Evolutionary conservation across 768 basidiomycete species (phyloP), one percentile per base, ranked within the genome.

Genomic region (Botryobasidium botryosum): DNA sequence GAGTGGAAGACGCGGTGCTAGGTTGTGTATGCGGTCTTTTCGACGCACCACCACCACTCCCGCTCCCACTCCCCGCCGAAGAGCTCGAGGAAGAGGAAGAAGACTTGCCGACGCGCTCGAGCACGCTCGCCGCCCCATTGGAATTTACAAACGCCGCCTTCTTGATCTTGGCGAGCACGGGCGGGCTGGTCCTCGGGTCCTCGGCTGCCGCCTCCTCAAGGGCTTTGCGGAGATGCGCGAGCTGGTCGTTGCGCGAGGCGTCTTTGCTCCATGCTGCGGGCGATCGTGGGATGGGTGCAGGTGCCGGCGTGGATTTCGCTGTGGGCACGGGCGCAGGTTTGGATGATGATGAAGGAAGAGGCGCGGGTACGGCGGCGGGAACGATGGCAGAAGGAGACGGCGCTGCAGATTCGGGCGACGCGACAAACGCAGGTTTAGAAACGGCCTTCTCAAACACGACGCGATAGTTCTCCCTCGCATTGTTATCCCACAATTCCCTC

Each of bases 401-500:
- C n/a, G n/a, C n/a, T n/a, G n/a, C n/a, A n/a, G n/a, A n/a, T n/a
- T n/a, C n/a, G n/a, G n/a, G n/a, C n/a, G n/a, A n/a, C n/a, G n/a
- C n/a, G n/a, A n/a, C n/a, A n/a, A n/a, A n/a, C n/a, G n/a, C n/a
- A n/a, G n/a, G n/a, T 36, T 31, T 18, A 20, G 50, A 37, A 18
- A 44, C 40, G 8, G 53, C 51, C 52, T 60, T 62, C 35, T 56
- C 56, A 56, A 96, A 91, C 45, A 67, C 72, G 44, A 83, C 72
- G 38, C 73, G 64, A 59, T 92, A 96, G 57, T 97, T 85, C 44
- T 67, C 58, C 2, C 79, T 78, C 21, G 53, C 57, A 56, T 94
- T 92, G 64, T 85, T 91, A 60, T 97, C 92, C 92, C 92, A 96
- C 47, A 80, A 71, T 59, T 96, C 90, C 0, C 81, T 82, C 4